Conservation (phyloP, 1,139 yeast genomes). For the Geotrichum carabidarum region DNA sequence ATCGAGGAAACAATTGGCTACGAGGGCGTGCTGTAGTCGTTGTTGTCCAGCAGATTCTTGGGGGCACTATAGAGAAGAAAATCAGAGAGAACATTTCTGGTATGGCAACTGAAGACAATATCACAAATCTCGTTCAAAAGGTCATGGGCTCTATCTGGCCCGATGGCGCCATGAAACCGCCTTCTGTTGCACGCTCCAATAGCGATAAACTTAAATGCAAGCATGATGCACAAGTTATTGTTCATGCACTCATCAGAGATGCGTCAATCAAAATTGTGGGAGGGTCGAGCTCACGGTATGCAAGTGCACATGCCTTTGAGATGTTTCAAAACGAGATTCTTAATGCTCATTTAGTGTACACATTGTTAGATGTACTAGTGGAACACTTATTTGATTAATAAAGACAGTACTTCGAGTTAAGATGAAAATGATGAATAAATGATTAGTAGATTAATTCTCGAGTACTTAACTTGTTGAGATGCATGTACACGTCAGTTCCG, state of each 20-base stretch:
- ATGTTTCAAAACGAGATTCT: constrained; percentile 71
- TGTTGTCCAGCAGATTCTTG: constrained; percentile 77
- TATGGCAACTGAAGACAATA: constrained; percentile 42
- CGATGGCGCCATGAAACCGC: constrained; percentile 40
- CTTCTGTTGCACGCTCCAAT: constrained; percentile 41
- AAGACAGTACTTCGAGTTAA: not conserved
- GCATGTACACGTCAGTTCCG: constrained; percentile 77
- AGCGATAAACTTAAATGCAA: constrained; percentile 51
- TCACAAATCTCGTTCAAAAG: constrained; percentile 44
- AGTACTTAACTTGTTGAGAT: constrained; percentile 50
- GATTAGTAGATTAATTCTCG: constrained; percentile 19
- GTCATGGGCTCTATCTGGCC: constrained; percentile 61
- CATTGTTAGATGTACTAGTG: constrained; percentile 50
- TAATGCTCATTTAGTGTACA: constrained; percentile 59
- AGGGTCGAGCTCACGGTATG: constrained; percentile 55
- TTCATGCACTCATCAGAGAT: constrained; percentile 57
- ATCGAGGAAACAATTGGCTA: constrained; percentile 58
- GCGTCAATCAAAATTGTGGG: constrained; percentile 76
- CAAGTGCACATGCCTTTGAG: constrained; percentile 55
- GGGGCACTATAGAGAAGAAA: constrained; percentile 80
- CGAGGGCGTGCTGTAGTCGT: constrained; percentile 80
- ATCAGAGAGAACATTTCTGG: constrained; percentile 46
- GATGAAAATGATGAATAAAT: not conserved
- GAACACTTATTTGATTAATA: constrained; percentile 38
- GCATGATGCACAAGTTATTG: constrained; percentile 54